phyloP scores from a whole-genome alignment of 495 filamentous ascomycete species.

The Mytilinidion resinicola region DNA sequence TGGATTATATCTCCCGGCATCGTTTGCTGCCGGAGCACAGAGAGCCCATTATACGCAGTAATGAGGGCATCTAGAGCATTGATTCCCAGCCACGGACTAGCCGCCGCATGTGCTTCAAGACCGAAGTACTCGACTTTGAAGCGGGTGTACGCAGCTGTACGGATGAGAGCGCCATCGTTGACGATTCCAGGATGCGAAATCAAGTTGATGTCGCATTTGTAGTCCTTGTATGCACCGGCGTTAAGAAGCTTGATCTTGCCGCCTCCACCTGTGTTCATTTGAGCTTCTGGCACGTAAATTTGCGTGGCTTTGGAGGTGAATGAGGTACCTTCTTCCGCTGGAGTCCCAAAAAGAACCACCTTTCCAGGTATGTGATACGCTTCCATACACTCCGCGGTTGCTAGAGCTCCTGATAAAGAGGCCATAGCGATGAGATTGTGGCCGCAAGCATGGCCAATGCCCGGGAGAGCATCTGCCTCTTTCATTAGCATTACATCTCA shows the following conservation, averaged over 20 bases:
- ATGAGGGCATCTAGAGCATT: conserved; percentile 61
- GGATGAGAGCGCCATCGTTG: conserved; percentile 40
- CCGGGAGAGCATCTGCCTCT: conserved; percentile 32
- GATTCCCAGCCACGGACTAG: conserved; percentile 57
- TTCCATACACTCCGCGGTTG: conserved; percentile 46
- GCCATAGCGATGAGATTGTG: conserved; percentile 64
- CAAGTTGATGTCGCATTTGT: conserved; percentile 51
- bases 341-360: conserved; percentile 60
- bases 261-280: conserved; percentile 39
- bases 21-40: conserved; percentile 57
- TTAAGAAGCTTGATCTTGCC: conserved; percentile 62
- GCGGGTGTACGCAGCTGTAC: conserved; percentile 45
- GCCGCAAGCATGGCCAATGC: conserved; percentile 61
- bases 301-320: too few relatives aligned
- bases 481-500: too few relatives aligned
- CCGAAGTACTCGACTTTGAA: conserved; percentile 49
- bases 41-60: conserved; percentile 55
- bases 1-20: conserved; percentile 56
- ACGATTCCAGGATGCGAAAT: conserved; percentile 51
- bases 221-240: conserved; percentile 55
- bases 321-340: conserved; percentile 55
- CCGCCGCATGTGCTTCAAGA: conserved; percentile 51
- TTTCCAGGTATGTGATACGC: conserved; percentile 48
- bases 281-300: too few relatives aligned
- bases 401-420: conserved; percentile 54